These are phyloP conservation scores for Trichosanthes cucumerina DNA, from an alignment of 306 rosid species.

Conservation along the genomic window DNA sequence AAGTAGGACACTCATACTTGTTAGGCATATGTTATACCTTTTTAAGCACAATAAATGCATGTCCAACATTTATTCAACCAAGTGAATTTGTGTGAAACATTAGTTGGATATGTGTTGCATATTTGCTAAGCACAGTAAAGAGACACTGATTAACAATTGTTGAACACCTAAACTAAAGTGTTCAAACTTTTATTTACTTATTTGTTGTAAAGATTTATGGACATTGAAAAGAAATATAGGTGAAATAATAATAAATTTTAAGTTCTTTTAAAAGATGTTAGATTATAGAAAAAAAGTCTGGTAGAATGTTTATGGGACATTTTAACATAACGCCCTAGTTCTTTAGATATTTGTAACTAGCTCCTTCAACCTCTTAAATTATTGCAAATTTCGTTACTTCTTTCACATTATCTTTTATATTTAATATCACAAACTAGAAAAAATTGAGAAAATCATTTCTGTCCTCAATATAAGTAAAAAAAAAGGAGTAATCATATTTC, in stretches of 20 bases:
- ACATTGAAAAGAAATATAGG: background rate
- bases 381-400: background rate
- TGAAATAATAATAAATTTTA: background rate
- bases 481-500: background rate
- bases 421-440: background rate
- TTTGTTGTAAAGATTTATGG: background rate
- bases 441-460: background rate
- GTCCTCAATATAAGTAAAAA: no score
- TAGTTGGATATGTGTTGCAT: background rate
- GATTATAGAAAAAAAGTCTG: background rate
- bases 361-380: background rate
- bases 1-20: background rate
- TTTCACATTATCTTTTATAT: background rate
- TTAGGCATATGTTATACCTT: background rate
- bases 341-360: background rate
- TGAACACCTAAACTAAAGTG: background rate
- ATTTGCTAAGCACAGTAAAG: background rate
- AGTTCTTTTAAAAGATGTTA: background rate
- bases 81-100: background rate
- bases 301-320: background rate
- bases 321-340: background rate
- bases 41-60: background rate
- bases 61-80: background rate
- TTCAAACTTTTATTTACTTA: background rate
- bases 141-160: background rate